phyloP scores from a whole-genome alignment of 352 stramenopile genomes.

The Phytophthora fragariaefolia region DNA sequence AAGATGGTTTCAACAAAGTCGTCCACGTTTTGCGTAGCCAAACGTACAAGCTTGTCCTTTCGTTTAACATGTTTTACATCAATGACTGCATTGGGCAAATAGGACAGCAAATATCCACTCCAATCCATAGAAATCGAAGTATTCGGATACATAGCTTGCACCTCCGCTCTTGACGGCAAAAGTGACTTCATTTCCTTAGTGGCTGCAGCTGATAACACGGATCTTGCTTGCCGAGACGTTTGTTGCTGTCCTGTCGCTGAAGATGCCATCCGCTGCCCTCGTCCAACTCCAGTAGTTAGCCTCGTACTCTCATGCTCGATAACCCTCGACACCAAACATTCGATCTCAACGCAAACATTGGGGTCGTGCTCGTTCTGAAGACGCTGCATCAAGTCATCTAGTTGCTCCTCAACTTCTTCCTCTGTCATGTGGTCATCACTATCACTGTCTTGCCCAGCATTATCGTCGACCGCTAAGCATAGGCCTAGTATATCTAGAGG shows the following conservation, averaged over 20 bases:
- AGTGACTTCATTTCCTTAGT: constrained; percentile 66
- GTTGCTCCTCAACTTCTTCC: constrained; percentile 54
- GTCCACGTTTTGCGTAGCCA: constrained; percentile 54
- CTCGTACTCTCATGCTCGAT: constrained; percentile 49
- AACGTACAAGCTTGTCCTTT: constrained; percentile 62
- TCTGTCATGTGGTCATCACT: constrained; percentile 45
- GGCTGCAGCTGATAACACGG: constrained; percentile 53
- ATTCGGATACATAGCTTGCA: constrained; percentile 27
- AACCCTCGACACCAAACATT: constrained; percentile 46
- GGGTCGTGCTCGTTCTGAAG: constrained; percentile 46
- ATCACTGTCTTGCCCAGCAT: constrained; percentile 18
- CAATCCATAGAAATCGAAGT: constrained; percentile 25
- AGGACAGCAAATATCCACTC: constrained; percentile 54
- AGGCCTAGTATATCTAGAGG: constrained; percentile 57
- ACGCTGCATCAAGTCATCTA: constrained; percentile 49
- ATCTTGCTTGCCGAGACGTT: constrained; percentile 8
- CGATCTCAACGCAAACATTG: constrained; percentile 45
- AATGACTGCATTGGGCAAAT: constrained; percentile 42
- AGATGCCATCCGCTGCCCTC: constrained; percentile 44
- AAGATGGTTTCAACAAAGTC: constrained; percentile 38
- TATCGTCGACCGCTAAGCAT: constrained; percentile 18
- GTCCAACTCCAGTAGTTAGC: constrained; percentile 44
- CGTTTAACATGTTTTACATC: constrained; percentile 47
- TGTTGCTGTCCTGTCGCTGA: constrained; percentile 33
- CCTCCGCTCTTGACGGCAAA: constrained; percentile 38